A percentile compares a stretch with the other conserved stretches of the same genome.
These are phyloP conservation scores for Citrus sp. DNA, from an alignment of 345 rosid genomes.

Conservation along the genomic window DNA sequence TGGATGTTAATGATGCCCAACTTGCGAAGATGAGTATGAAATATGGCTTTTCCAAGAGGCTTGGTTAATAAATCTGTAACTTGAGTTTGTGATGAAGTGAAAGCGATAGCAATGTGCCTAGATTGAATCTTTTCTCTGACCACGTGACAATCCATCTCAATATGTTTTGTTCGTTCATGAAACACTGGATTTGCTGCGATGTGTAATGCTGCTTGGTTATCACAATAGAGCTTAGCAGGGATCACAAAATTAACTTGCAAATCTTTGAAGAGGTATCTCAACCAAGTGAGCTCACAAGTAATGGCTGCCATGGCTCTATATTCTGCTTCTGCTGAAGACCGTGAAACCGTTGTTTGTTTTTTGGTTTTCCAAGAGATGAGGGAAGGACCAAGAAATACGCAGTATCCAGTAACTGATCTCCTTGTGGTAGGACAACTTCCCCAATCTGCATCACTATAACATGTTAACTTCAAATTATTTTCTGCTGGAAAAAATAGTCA, in stretches of 20 bases:
- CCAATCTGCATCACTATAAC: not conserved
- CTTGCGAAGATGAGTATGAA: not conserved
- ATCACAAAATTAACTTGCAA: not conserved
- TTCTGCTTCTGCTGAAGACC: not conserved
- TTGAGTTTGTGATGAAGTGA: not conserved
- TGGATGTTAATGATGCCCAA: not conserved
- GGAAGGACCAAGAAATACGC: not conserved
- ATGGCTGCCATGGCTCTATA: not conserved
- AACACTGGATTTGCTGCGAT: not conserved
- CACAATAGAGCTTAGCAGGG: not conserved
- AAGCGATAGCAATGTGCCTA: not conserved
- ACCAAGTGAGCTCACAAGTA: not conserved
- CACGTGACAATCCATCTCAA: not conserved
- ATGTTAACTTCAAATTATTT: not conserved
- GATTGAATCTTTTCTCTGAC: not conserved
- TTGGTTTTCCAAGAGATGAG: not conserved
- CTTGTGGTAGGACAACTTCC: not conserved
- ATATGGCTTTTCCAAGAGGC: not conserved
- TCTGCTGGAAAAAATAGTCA: not conserved
- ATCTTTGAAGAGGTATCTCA: not conserved
- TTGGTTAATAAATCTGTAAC: not conserved
- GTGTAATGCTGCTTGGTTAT: not conserved
- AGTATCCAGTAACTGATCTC: not conserved
- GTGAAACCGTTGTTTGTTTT: not conserved
- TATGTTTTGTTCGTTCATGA: not conserved